These are phyloP conservation scores for Marasmius fiardii DNA, from an alignment of 1,284 basidiomycete species.

Conservation along the genomic window DNA sequence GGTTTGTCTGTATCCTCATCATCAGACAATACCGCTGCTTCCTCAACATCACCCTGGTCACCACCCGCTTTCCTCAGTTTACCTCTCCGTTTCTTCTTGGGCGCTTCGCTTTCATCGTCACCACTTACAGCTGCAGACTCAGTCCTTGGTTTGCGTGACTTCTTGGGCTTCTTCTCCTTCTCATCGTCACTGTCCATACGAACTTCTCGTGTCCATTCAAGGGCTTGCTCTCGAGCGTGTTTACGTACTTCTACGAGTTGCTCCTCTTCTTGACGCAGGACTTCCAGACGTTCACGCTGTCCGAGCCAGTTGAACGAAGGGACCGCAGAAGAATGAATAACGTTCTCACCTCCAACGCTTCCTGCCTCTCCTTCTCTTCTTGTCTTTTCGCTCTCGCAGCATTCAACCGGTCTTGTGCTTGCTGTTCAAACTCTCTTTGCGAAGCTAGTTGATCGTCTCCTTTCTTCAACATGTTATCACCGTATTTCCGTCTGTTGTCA, in stretches of 20 bases:
- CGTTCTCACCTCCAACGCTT: slow-evolving; percentile 54
- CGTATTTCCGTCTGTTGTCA: slow-evolving; percentile 85
- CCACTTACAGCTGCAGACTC: slow-evolving; percentile 49
- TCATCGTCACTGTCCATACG: slow-evolving; percentile 76
- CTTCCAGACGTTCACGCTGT: slow-evolving; percentile 55
- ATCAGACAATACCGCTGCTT: slow-evolving; percentile 60
- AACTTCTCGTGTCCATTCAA: slow-evolving; percentile 68
- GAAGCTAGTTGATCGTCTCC: slow-evolving; percentile 74
- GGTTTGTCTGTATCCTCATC: slow-evolving; percentile 65
- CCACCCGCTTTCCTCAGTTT: slow-evolving; percentile 25
- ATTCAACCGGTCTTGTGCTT: slow-evolving; percentile 71
- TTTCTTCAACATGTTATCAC: slow-evolving; percentile 77
- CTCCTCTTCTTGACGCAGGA: slow-evolving; percentile 58
- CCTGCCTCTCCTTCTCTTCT: slow-evolving; percentile 60
- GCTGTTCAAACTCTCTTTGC: slow-evolving; percentile 75
- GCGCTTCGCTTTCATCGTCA: slow-evolving; percentile 41
- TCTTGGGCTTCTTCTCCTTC: slow-evolving; percentile 61
- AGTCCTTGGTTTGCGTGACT: slow-evolving; percentile 50
- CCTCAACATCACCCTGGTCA: slow-evolving; percentile 35
- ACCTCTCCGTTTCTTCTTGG: slow-evolving; percentile 12
- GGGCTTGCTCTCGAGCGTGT: slow-evolving; percentile 74
- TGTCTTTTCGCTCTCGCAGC: slow-evolving; percentile 66
- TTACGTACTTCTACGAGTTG: slow-evolving; percentile 73
- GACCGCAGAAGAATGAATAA: slow-evolving; percentile 5
- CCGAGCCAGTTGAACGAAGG: neutral